Conservation (phyloP, 2,329 filamentous ascomycete genomes). For the Penicillium brevicompactum region DNA sequence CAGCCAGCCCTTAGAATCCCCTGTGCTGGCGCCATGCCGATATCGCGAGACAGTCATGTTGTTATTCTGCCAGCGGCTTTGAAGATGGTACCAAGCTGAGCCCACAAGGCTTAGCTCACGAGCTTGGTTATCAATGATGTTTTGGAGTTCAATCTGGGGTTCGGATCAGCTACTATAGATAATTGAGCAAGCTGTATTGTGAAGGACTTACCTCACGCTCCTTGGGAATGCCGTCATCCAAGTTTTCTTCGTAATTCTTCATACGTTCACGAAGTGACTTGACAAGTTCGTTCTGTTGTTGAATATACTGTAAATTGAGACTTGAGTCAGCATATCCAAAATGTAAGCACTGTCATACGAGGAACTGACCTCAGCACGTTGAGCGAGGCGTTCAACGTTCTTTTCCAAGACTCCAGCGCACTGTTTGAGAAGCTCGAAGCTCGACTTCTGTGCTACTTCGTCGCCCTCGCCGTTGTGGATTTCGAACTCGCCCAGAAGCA, state of each 20-base stretch:
- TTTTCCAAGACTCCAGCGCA: slow-evolving; percentile 60
- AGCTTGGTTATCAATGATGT: slow-evolving; percentile 42
- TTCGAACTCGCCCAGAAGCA: slow-evolving; percentile 43
- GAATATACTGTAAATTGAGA: slow-evolving; percentile 38
- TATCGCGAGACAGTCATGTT: slow-evolving; percentile 46
- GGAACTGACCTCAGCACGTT: slow-evolving; percentile 45
- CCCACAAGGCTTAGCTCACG: slow-evolving; percentile 49
- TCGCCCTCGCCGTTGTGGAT: slow-evolving; percentile 35
- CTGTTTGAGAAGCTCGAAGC: slow-evolving; percentile 43
- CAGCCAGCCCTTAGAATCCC: slow-evolving; percentile 48
- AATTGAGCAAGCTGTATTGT: background rate
- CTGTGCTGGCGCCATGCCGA: slow-evolving; percentile 37
- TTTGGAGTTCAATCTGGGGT: slow-evolving; percentile 43
- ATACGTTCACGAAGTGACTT: slow-evolving; percentile 45
- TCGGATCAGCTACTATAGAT: slow-evolving; percentile 14
- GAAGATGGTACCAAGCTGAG: slow-evolving; percentile 52
- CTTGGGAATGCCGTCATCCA: slow-evolving; percentile 39
- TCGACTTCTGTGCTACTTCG: slow-evolving; percentile 38
- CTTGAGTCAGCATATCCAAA: slow-evolving; percentile 14
- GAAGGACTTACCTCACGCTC: slow-evolving; percentile 42
- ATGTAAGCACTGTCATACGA: background rate
- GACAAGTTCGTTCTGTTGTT: slow-evolving; percentile 46
- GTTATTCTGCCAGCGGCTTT: slow-evolving; percentile 47
- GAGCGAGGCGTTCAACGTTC: slow-evolving; percentile 47
- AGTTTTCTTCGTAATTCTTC: slow-evolving; percentile 41